Conservation (phyloP, 208 protist genomes). For the Phytomonas francai region DNA sequence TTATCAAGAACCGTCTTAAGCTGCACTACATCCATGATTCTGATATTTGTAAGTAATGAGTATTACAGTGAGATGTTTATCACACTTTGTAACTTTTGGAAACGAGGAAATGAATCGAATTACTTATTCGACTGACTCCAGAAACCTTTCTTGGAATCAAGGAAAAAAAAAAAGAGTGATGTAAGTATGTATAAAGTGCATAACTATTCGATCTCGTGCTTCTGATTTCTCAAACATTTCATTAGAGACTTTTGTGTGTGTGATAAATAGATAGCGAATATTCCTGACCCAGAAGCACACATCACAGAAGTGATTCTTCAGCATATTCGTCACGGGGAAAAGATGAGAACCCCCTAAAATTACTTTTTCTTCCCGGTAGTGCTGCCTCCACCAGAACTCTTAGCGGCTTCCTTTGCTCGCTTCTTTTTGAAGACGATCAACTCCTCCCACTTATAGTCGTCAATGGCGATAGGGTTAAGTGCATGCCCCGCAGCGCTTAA, state of each 20-base stretch:
- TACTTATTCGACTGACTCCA: no score
- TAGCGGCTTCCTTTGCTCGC: constrained; percentile 48
- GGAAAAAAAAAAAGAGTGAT: no score
- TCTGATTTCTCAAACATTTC: constrained; percentile 1
- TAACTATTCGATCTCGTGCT: background rate
- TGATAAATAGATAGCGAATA: background rate
- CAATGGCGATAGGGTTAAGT: constrained; percentile 81
- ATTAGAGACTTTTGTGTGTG: background rate
- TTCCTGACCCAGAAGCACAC: no score
- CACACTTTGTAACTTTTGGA: background rate
- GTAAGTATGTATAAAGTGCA: background rate
- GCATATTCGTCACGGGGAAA: no score
- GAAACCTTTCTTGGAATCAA: no score
- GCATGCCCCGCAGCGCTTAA: constrained; percentile 71
- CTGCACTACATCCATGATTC: constrained; percentile 47
- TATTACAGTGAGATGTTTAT: no score
- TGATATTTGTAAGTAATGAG: no score
- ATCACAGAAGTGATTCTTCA: no score
- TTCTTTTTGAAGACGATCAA: constrained; percentile 86
- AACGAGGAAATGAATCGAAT: no score
- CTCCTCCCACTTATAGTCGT: constrained; percentile 90
- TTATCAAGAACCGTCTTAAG: constrained; percentile 44
- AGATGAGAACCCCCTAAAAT: background rate
- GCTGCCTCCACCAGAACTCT: constrained; percentile 12
- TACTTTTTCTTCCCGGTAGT: constrained; percentile 36